Conservation (phyloP, 176 grass and related monocot genomes). For the Hsuehochloa calcarea region DNA sequence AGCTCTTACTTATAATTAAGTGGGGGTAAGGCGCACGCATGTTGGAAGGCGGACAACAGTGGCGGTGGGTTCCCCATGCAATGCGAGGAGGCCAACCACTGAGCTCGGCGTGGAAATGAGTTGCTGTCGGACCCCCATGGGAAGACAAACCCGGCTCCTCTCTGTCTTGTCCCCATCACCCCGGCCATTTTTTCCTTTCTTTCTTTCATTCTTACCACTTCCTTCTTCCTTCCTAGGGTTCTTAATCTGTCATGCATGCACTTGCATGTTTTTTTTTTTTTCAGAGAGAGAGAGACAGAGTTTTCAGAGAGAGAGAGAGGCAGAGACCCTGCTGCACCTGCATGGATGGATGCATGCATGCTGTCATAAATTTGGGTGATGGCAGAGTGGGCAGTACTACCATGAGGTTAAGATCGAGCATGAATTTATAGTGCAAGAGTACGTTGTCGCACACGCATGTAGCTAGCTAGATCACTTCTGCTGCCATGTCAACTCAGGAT, state of each 20-base stretch:
- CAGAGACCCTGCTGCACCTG: not conserved
- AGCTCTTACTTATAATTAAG: not conserved
- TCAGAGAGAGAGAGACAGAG: too few species aligned
- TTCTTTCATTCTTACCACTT: not conserved
- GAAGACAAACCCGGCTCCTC: not conserved
- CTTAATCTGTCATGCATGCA: not conserved
- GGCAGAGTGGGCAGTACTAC: not conserved
- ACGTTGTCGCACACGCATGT: not conserved
- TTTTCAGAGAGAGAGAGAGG: not conserved
- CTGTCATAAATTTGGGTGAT: not conserved
- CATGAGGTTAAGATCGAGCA: not conserved
- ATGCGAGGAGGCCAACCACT: not conserved
- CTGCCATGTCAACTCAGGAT: not conserved
- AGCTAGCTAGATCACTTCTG: not conserved
- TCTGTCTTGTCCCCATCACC: constrained; percentile 7
- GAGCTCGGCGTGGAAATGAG: not conserved
- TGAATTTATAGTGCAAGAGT: not conserved
- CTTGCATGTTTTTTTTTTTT: not conserved
- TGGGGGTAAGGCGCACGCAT: too few species aligned
- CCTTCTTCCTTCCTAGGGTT: not conserved
- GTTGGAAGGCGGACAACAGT: too few species aligned
- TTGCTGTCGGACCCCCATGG: constrained; percentile 4
- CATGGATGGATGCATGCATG: not conserved
- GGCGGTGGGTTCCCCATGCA: not conserved
- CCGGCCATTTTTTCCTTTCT: not conserved